Evolutionary conservation across 1,284 basidiomycete species (phyloP).

Genomic region (Takashimella koratensis): DNA sequence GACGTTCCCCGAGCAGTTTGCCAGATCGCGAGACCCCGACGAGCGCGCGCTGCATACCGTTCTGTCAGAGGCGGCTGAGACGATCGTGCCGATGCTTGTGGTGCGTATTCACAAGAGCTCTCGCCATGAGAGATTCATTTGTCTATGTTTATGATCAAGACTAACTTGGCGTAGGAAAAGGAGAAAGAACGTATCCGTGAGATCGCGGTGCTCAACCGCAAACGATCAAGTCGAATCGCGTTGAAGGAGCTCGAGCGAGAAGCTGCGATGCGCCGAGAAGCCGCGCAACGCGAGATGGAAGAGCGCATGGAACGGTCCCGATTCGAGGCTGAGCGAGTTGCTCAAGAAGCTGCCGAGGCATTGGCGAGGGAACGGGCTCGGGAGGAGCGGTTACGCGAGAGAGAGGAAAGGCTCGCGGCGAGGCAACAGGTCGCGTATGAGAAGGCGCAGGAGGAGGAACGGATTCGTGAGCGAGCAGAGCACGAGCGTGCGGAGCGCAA

Average conservation of each 20-base stretch:
- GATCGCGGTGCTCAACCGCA: conserved; percentile 51
- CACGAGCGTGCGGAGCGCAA: conserved; percentile 39
- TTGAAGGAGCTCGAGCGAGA: conserved; percentile 53
- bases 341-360: conserved; percentile 36
- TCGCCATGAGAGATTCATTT: conserved; percentile 36
- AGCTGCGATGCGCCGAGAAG: conserved; percentile 45
- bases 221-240: conserved; percentile 54
- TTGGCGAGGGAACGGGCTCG: conserved; percentile 47
- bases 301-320: conserved; percentile 50
- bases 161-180: conserved; percentile 35
- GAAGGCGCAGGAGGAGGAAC: conserved; percentile 41
- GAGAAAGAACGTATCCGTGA: conserved; percentile 49
- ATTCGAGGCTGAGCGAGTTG: conserved; percentile 37
- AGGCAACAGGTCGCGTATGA: conserved; percentile 49
- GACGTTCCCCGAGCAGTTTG: conserved; percentile 51
- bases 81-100: background rate
- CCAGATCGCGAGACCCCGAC: conserved; percentile 51
- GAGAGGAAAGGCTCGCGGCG: conserved; percentile 49
- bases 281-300: conserved; percentile 49
- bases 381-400: conserved; percentile 47
- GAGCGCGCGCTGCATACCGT: conserved; percentile 52
- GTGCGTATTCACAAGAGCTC: conserved; percentile 14
- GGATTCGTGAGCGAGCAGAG: conserved; percentile 41
- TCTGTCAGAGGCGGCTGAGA: conserved; percentile 32
- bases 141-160: background rate